phyloP scores from a whole-genome alignment of 2,329 filamentous ascomycete species.

The Echinosphaeria canescens region DNA sequence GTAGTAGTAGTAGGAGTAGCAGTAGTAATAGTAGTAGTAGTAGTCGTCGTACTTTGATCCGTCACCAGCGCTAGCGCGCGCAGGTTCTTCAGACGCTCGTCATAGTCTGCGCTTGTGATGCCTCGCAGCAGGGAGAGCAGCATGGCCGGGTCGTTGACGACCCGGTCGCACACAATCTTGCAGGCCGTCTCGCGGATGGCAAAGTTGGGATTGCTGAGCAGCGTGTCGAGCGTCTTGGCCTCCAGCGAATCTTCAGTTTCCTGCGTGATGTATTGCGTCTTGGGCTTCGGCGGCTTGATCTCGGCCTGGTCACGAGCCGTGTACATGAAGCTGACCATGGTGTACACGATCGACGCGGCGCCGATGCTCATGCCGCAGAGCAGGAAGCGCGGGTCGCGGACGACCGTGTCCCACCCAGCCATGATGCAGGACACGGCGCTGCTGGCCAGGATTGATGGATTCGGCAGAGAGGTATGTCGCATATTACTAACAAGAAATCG shows the following conservation, averaged over 20 bases:
- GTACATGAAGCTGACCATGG: no score
- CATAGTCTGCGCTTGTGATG: conserved; percentile 35
- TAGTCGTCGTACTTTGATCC: conserved; percentile 23
- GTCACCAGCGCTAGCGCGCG: conserved; percentile 33
- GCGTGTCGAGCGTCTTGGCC: conserved; percentile 40
- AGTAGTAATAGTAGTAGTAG: no score
- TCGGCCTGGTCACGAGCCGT: conserved; percentile 39
- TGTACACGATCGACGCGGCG: no score
- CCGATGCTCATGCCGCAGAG: no score
- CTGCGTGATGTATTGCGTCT: conserved; percentile 53
- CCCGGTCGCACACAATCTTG: conserved; percentile 31
- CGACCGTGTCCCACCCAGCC: conserved; percentile 16
- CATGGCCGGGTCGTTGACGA: conserved; percentile 32
- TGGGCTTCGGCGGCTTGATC: conserved; percentile 40
- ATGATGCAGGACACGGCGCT: conserved; percentile 14
- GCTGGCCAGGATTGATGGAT: no score
- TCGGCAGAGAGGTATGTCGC: no score
- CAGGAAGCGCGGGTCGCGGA: no score
- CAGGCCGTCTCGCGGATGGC: conserved; percentile 48
- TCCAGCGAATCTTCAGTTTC: conserved; percentile 53
- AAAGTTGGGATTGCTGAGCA: conserved; percentile 49
- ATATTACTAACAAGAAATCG: no score
- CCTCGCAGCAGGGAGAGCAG: conserved; percentile 30
- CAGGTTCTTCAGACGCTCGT: conserved; percentile 32
- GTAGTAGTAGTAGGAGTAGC: no score